phyloP scores from a whole-genome alignment of 2,329 filamentous ascomycete species.

The Aspergillus caelatus region DNA sequence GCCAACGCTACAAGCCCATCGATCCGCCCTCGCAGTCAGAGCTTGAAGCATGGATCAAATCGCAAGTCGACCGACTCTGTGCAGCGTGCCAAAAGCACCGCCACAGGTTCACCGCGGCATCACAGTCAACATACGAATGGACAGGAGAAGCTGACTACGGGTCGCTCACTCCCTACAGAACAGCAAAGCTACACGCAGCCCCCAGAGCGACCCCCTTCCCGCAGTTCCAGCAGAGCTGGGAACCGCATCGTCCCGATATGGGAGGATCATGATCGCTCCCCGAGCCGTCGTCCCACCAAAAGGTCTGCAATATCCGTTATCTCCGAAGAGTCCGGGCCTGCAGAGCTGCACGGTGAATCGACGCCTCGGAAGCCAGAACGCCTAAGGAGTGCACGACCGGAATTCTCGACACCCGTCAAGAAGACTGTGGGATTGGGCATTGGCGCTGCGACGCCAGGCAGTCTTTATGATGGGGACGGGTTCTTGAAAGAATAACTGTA shows the following conservation, averaged over 20 bases:
- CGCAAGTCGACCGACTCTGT: constrained; percentile 33
- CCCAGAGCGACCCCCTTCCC: constrained; percentile 9
- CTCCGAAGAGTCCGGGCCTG: constrained; percentile 13
- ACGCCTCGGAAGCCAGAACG: constrained; percentile 1
- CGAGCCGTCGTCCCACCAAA: constrained; percentile 17
- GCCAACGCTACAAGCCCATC: constrained; percentile 11
- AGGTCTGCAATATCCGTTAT: constrained; percentile 19
- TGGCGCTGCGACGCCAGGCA: constrained; percentile 44
- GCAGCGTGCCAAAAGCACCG: constrained; percentile 28
- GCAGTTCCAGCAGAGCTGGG: constrained; percentile 13
- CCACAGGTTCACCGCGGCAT: constrained; percentile 15
- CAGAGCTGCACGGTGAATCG: constrained; percentile 16
- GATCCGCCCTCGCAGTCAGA: constrained; percentile 12
- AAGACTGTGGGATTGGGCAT: constrained; percentile 33
- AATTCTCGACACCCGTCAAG: constrained; percentile 30
- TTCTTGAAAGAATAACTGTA: constrained; percentile 39
- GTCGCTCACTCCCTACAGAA: neutral
- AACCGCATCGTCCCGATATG: constrained; percentile 40
- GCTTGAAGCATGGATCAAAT: constrained; percentile 23
- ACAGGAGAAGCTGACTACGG: neutral
- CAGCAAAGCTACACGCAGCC: neutral
- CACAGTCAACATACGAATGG: constrained; percentile 13
- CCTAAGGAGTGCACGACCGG: constrained; percentile 16
- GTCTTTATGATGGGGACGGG: constrained; percentile 49
- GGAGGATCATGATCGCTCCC: constrained; percentile 43